These are phyloP conservation scores for Leccinum boreale DNA, from an alignment of 768 basidiomycete species.

Conservation along the genomic window DNA sequence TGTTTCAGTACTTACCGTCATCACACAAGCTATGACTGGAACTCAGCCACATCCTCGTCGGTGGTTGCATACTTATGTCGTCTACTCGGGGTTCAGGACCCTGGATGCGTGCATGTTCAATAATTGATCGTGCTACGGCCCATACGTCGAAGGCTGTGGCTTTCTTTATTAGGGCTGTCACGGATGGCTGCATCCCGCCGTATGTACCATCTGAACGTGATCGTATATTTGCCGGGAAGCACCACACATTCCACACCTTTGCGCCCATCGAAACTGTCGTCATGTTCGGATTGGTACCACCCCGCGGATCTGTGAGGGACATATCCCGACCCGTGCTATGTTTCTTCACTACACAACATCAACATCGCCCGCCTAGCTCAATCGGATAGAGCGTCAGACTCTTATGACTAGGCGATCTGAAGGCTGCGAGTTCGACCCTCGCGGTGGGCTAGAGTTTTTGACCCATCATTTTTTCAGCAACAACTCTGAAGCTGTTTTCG, in stretches of 20 bases:
- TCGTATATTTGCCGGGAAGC: constrained; percentile 9
- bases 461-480: background rate
- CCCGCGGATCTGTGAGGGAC: background rate
- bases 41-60: background rate
- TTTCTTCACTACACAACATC: fast-evolving
- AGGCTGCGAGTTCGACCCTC: constrained; percentile 65
- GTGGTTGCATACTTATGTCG: constrained; percentile 1
- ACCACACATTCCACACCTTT: constrained; percentile 22
- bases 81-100: constrained; percentile 16
- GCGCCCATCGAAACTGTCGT: constrained; percentile 16
- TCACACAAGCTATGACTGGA: background rate
- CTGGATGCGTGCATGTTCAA: constrained; percentile 13
- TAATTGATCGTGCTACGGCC: constrained; percentile 12
- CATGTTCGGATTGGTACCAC: background rate
- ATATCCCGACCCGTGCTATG: background rate
- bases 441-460: constrained; percentile 47
- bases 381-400: constrained; percentile 69
- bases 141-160: constrained; percentile 10
- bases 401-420: constrained; percentile 52
- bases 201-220: constrained; percentile 2
- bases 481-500: no score
- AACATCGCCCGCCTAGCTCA: constrained; percentile 56
- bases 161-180: constrained; percentile 11
- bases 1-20: background rate
- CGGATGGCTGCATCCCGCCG: constrained; percentile 11